Conservation (phyloP, 2,329 filamentous ascomycete genomes). For the Dryadomyces quercivorus region DNA sequence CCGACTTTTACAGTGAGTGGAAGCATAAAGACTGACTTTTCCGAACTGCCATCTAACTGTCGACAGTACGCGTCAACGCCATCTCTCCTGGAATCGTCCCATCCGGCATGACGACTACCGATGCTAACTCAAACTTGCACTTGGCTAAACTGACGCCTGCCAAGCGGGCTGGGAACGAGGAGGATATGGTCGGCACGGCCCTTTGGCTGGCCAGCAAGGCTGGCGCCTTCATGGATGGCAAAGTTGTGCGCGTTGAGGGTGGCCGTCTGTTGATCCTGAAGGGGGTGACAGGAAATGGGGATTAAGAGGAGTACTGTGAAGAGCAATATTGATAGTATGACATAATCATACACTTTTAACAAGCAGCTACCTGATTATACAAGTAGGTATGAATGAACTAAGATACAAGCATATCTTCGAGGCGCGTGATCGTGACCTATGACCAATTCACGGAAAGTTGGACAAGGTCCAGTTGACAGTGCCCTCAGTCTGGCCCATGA, state of each 20-base stretch:
- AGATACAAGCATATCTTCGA: neutral
- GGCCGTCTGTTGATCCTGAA: conserved; percentile 1
- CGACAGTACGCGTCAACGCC: conserved; percentile 4
- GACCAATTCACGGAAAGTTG: neutral
- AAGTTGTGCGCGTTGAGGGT: conserved; percentile 5
- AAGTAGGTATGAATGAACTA: neutral
- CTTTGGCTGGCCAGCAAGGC: conserved; percentile 5
- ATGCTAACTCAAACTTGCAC: conserved; percentile 3
- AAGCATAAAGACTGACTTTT: neutral
- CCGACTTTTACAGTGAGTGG: conserved; percentile 1
- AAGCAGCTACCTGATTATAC: too few species aligned
- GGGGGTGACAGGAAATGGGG: conserved; percentile 1
- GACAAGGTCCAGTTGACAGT: conserved; percentile 1
- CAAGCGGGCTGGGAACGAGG: neutral
- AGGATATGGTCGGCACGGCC: conserved; percentile 5
- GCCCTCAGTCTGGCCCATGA: neutral
- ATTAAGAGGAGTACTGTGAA: neutral
- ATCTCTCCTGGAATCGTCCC: conserved; percentile 5
- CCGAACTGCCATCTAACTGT: neutral
- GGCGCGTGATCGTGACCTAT: neutral
- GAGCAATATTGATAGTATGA: neutral
- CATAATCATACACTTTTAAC: too few species aligned
- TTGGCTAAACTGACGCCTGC: conserved; percentile 2
- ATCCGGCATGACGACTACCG: conserved; percentile 4
- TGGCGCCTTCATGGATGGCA: conserved; percentile 5